Conservation (phyloP, 192 early-diverging fungal species). For the Backusella macrospora region DNA sequence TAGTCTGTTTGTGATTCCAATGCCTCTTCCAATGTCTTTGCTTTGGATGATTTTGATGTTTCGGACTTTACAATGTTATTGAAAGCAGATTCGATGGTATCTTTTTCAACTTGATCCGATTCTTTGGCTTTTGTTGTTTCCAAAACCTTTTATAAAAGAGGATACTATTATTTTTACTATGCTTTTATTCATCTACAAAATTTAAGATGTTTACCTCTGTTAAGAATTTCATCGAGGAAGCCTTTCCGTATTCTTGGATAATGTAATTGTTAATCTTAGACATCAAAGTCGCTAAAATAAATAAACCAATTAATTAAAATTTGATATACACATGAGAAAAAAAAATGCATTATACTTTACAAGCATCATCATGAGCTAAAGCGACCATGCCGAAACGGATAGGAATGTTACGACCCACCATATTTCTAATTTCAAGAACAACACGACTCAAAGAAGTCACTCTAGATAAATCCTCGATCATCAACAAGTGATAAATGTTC, state of each 20-base stretch:
- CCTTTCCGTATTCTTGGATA: conserved; percentile 33
- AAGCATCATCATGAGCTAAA: conserved; percentile 48
- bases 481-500: conserved; percentile 79
- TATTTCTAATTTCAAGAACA: conserved; percentile 62
- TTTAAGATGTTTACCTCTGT: conserved; percentile 30
- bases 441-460: conserved; percentile 56
- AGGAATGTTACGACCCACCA: conserved; percentile 72
- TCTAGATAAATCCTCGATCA: conserved; percentile 73
- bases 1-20: conserved; percentile 18
- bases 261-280: conserved; percentile 44
- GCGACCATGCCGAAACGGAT: conserved; percentile 89
- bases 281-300: conserved; percentile 43
- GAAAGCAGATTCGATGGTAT: conserved; percentile 9
- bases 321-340: no score
- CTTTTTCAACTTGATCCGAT: not conserved
- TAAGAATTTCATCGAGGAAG: conserved; percentile 40
- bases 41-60: conserved; percentile 16
- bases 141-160: conserved; percentile 15
- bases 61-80: not conserved
- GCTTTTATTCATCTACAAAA: no score
- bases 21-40: conserved; percentile 27
- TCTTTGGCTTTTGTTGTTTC: not conserved
- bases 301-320: no score
- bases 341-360: conserved; percentile 35
- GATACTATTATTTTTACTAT: no score